These are phyloP conservation scores for Aaosphaeria arxii DNA, from an alignment of 2,329 filamentous ascomycete genomes.

Conservation along the genomic window DNA sequence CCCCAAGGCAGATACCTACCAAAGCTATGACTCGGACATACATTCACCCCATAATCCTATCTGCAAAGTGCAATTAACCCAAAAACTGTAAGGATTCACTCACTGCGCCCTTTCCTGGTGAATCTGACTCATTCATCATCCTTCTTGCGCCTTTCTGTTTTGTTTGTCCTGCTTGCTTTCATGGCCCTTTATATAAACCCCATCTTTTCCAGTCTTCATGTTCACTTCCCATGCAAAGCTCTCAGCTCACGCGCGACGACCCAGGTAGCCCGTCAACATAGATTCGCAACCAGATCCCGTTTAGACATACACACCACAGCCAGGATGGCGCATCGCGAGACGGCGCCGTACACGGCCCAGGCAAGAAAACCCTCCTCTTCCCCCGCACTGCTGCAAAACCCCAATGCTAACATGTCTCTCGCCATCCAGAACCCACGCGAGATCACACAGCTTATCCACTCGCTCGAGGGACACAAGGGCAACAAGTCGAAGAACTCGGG, in stretches of 20 bases:
- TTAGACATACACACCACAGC: slow-evolving; percentile 10
- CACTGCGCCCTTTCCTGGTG: not conserved
- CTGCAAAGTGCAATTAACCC: not conserved
- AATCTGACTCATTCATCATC: slow-evolving; percentile 2
- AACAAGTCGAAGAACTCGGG: slow-evolving; percentile 48
- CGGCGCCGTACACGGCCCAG: slow-evolving; percentile 56
- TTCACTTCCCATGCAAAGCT: slow-evolving; percentile 5
- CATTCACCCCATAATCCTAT: no score
- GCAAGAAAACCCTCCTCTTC: no score
- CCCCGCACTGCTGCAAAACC: no score
- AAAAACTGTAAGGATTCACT: slow-evolving; percentile 1
- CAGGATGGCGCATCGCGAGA: slow-evolving; percentile 52
- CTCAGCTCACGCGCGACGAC: slow-evolving; percentile 11
- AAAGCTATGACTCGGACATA: no score
- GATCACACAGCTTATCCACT: slow-evolving; percentile 62
- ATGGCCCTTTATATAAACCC: slow-evolving; percentile 7
- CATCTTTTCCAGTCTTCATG: slow-evolving; percentile 12
- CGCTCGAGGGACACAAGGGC: slow-evolving; percentile 58
- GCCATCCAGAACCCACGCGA: slow-evolving; percentile 63
- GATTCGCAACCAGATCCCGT: not conserved
- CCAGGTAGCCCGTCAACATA: slow-evolving; percentile 10
- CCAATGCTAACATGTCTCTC: no score
- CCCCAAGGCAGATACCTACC: no score
- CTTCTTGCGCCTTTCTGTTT: not conserved
- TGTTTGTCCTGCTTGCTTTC: slow-evolving; percentile 2